A percentile compares a stretch with the other conserved stretches of the same genome.
phyloP scores from a whole-genome alignment of 306 rosid species.

The Quercus ilex region DNA sequence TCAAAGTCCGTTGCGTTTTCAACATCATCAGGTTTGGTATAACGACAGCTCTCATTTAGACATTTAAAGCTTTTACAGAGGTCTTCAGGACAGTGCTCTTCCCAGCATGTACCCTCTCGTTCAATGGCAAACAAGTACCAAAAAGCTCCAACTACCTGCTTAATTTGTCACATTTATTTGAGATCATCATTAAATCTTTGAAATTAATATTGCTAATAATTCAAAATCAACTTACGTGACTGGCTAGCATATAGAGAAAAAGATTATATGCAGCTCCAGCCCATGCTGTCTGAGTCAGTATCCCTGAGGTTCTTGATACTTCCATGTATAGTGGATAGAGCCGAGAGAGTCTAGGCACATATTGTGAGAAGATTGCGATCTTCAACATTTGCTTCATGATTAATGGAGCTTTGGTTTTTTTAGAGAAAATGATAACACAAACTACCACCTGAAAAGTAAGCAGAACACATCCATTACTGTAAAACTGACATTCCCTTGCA shows the following conservation, averaged over 20 bases:
- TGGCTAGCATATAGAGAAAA: conserved; percentile 74
- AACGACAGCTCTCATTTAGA: too few relatives aligned
- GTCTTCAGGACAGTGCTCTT: too few relatives aligned
- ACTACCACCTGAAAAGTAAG: conserved; percentile 44
- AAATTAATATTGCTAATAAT: not conserved
- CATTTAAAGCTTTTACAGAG: too few relatives aligned
- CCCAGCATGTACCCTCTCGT: conserved; percentile 59
- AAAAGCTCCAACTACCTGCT: conserved; percentile 74
- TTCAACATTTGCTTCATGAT: conserved; percentile 45
- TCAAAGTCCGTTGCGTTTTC: conserved; percentile 25
- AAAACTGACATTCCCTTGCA: conserved; percentile 2
- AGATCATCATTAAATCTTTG: not conserved
- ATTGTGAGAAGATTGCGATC: conserved; percentile 43
- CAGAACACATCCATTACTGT: conserved; percentile 13
- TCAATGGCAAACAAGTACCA: conserved; percentile 83
- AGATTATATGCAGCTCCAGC: conserved; percentile 92
- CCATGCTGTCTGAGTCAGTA: conserved; percentile 87
- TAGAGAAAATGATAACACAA: conserved; percentile 22
- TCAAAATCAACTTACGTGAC: conserved; percentile 59
- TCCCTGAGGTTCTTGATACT: conserved; percentile 74
- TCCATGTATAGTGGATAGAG: conserved; percentile 57
- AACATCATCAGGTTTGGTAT: conserved; percentile 16
- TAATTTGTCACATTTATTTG: conserved; percentile 17
- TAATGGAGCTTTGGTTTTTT: conserved; percentile 12
- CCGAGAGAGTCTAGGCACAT: conserved; percentile 60